These are phyloP conservation scores for Ophiostoma himal-ulmi DNA, from an alignment of 2,329 filamentous ascomycete genomes.

Conservation along the genomic window DNA sequence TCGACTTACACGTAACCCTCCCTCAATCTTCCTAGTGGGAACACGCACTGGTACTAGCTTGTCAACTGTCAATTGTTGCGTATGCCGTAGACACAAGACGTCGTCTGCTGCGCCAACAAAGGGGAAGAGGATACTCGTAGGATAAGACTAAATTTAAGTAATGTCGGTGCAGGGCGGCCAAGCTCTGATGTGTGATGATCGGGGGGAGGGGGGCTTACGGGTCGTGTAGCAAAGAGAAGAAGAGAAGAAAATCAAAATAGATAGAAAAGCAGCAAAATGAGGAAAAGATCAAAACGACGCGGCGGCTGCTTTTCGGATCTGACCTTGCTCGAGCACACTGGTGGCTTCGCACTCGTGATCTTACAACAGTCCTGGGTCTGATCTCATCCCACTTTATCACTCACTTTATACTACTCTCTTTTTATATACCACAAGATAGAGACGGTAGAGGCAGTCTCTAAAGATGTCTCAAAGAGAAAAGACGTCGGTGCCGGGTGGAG, in stretches of 20 bases:
- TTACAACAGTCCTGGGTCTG: neutral
- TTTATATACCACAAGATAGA: neutral
- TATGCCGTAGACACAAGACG: neutral
- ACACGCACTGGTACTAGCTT: neutral
- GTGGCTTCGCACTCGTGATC: neutral
- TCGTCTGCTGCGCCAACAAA: conserved; percentile 5
- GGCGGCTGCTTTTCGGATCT: neutral
- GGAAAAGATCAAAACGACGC: neutral
- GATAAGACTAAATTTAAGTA: conserved; percentile 11
- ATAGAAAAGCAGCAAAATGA: neutral
- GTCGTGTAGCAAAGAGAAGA: neutral
- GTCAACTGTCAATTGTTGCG: neutral
- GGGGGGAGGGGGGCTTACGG: neutral
- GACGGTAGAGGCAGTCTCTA: neutral
- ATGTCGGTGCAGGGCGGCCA: conserved; percentile 3
- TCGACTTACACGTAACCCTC: conserved; percentile 11
- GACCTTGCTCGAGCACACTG: neutral
- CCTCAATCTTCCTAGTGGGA: neutral
- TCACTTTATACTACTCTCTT: neutral
- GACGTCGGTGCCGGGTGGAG: neutral
- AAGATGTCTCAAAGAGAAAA: neutral
- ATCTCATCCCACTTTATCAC: neutral
- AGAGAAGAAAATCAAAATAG: neutral
- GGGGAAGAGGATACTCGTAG: neutral
- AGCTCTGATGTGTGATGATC: neutral